Base-by-base conservation (phyloP, 768 basidiomycete species). In the Sistotremastrum suecicum region DNA sequence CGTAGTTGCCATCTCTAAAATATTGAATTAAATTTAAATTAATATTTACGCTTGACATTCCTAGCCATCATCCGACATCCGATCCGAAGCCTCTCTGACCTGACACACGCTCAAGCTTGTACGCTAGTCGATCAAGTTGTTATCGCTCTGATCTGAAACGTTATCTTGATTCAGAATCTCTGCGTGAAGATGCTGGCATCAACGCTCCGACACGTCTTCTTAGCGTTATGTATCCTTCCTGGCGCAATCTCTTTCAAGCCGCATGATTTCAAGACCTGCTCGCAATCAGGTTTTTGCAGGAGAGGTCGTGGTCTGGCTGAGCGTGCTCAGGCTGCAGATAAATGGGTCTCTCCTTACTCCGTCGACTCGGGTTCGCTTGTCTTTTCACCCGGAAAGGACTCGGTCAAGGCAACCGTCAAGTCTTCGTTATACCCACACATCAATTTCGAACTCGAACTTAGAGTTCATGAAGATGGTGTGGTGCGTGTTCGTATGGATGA, bases 221-320 rank as follows among this genome's bases (percentile, higher is more conserved):
- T 20, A 20, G 20, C 20, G 20, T 20, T 20, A 20, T 20, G 20
- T 20, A 20, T 20, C 20, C 51, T 62, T 4, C 61, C 63, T 10
- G 48, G 59, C 11, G 59, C 68, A 5, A 53, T 71, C 31, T 76
- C 81, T 34, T 76, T 86, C 63, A 86, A 86, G 66, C 66, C 70
- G 12, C 72, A 82, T 48, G 89, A 97, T 63, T 99, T 92, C 73
- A 97, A 95, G 63, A 88, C 78, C 47, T 98, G 95, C 58, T 71
- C 73, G n/a, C 88, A 98, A 62, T 76, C 89, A 0, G 91, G 86
- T 12, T 98, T 99, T 64, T 98, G 95, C 68, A 76, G 87, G n/a
- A 65, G 83, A 39, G 89, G 91, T 43, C 79, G 94, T 41, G 84
- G 83, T 0, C 75, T 99, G 39, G 75, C 89, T 48, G 67, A 72